Percentiles rank a stretch among this genome's conserved stretches.
These are phyloP conservation scores for Phytophthora crassamura DNA, from an alignment of 352 stramenopile species.

Conservation along the genomic window DNA sequence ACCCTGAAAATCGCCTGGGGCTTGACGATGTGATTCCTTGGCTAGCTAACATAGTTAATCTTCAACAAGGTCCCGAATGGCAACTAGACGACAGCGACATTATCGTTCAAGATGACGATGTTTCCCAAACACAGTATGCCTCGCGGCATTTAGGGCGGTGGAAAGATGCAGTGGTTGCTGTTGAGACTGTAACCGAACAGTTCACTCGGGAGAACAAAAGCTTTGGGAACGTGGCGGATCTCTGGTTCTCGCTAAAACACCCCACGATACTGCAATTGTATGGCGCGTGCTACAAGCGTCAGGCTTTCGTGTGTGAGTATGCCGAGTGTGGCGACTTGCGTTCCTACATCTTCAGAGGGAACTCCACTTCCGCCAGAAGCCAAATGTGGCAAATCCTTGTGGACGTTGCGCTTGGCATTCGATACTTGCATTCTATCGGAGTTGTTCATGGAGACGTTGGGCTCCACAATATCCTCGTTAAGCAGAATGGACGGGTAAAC, in stretches of 20 bases:
- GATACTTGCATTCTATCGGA: conserved; percentile 2
- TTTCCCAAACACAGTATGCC: background rate
- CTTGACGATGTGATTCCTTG: background rate
- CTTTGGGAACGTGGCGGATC: background rate
- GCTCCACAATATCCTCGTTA: conserved; percentile 12
- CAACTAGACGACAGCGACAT: background rate
- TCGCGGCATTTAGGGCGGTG: background rate
- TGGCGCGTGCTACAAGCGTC: background rate
- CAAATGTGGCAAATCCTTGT: background rate
- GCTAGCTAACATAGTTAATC: background rate
- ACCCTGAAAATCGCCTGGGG: background rate
- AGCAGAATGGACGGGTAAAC: background rate
- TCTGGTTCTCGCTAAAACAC: conserved; percentile 14
- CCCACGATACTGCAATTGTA: conserved; percentile 3
- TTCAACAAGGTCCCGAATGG: background rate
- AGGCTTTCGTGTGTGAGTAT: conserved; percentile 4
- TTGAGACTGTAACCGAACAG: background rate
- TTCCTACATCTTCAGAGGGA: background rate
- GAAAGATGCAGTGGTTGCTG: conserved; percentile 2
- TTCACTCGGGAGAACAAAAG: background rate
- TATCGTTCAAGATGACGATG: background rate
- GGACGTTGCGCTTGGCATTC: conserved; percentile 3
- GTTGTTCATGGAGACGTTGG: conserved; percentile 9
- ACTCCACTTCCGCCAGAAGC: background rate
- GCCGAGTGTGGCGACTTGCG: conserved; percentile 5